Percentiles rank a stretch among this genome's conserved stretches.
These are phyloP conservation scores for Pholiota adiposa DNA, from an alignment of 1,284 basidiomycete genomes.

Conservation along the genomic window DNA sequence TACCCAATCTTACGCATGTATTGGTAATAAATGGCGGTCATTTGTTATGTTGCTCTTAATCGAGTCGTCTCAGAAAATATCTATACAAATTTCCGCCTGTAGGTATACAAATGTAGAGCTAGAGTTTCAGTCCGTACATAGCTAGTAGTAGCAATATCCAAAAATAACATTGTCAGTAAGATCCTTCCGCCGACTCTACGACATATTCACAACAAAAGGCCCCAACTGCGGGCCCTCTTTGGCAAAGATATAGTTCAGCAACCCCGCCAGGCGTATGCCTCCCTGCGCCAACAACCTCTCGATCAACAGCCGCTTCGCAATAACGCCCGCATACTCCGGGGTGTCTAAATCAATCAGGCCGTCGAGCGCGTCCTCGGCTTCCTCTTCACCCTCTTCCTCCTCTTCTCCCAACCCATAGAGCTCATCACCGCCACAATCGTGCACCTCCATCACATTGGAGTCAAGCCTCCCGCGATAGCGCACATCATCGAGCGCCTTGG, in stretches of 20 bases:
- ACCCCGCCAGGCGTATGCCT: constrained; percentile 80
- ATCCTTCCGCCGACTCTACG: not conserved
- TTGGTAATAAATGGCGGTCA: no score
- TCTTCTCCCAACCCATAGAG: no score
- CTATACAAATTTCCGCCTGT: not conserved
- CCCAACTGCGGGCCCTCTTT: constrained; percentile 8
- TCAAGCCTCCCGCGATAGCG: constrained; percentile 21
- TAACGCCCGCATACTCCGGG: constrained; percentile 75
- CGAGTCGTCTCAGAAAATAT: no score
- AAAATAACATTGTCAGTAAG: not conserved
- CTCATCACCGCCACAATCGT: constrained; percentile 10
- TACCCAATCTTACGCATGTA: no score
- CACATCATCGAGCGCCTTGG: constrained; percentile 56
- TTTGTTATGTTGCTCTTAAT: no score
- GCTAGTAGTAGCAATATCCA: no score
- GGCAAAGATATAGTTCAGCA: constrained; percentile 78
- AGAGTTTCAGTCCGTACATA: not conserved
- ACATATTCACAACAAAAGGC: constrained; percentile 4
- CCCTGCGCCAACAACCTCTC: constrained; percentile 84
- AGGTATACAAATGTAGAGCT: no score
- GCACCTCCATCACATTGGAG: constrained; percentile 1
- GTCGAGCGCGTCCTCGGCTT: constrained; percentile 3
- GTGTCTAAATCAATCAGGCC: constrained; percentile 83
- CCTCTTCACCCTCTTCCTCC: constrained; percentile 17
- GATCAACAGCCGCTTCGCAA: constrained; percentile 70